These are phyloP conservation scores for Asterochloris sp. DNA, from an alignment of 139 green algal genomes.

Conservation along the genomic window DNA sequence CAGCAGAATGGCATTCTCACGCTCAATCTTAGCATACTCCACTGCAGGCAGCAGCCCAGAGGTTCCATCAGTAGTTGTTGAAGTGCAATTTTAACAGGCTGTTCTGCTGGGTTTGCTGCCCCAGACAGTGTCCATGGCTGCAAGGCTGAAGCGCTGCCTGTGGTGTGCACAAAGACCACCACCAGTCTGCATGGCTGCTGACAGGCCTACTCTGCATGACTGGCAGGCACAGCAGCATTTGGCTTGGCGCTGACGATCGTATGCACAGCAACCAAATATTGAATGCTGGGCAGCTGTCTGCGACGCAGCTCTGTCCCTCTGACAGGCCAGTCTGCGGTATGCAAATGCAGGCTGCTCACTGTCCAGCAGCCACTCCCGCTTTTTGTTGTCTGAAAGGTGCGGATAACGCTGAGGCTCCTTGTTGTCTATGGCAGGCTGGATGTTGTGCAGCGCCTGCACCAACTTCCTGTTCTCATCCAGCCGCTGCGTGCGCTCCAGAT, in stretches of 20 bases:
- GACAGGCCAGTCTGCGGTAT: too few species aligned
- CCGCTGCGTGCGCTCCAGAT: neutral
- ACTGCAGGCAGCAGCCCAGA: neutral
- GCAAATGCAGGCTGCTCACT: neutral
- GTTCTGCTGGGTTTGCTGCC: too few species aligned
- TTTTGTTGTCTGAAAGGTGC: conserved; percentile 15
- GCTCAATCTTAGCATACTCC: conserved; percentile 20
- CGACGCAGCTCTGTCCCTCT: too few species aligned
- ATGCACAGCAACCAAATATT: too few species aligned
- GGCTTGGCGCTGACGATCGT: neutral
- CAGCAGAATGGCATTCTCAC: conserved; percentile 16
- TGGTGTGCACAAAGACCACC: too few species aligned
- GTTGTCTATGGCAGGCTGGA: conserved; percentile 12
- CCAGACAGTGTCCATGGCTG: too few species aligned
- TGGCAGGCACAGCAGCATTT: neutral
- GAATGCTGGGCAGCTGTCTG: too few species aligned
- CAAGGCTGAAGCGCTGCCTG: too few species aligned
- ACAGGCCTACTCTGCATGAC: too few species aligned
- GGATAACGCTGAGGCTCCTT: neutral
- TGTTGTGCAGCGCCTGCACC: conserved; percentile 2
- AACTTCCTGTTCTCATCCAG: conserved; percentile 16
- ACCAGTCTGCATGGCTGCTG: too few species aligned
- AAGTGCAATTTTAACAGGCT: neutral
- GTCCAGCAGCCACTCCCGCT: conserved; percentile 10
- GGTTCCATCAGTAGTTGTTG: neutral